These are phyloP conservation scores for Marchantia polymorpha DNA, from an alignment of 225 moss, liverwort and hornwort genomes.

Conservation along the genomic window DNA sequence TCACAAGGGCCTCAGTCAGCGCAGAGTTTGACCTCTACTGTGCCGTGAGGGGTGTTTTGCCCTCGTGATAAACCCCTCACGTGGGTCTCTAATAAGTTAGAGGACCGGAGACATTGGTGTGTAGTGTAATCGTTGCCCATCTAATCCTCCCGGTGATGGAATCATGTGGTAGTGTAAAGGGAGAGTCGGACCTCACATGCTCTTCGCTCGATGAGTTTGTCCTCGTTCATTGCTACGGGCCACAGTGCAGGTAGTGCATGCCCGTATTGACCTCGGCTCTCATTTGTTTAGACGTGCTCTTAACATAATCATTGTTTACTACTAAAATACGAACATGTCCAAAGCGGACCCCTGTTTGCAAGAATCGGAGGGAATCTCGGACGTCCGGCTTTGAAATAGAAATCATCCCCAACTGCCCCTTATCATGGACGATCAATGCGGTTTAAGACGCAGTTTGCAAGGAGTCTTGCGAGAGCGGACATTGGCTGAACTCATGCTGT, in stretches of 20 bases:
- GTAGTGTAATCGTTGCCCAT: background rate
- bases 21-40: background rate
- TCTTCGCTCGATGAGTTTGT: background rate
- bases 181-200: background rate
- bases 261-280: background rate
- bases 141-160: background rate
- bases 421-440: too few species aligned
- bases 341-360: background rate
- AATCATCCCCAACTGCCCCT: background rate
- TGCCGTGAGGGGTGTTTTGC: background rate
- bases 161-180: background rate
- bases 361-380: background rate
- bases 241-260: background rate
- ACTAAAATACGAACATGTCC: background rate
- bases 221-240: background rate
- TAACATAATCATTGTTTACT: background rate
- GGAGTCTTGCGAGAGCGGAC: too few species aligned
- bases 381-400: background rate
- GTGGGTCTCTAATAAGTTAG: background rate
- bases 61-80: background rate
- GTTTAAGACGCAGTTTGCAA: too few species aligned
- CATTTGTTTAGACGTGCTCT: background rate
- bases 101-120: background rate
- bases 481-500: too few species aligned
- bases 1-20: background rate